These are phyloP conservation scores for Ogataea ganodermae DNA, from an alignment of 805 yeast genomes.

Conservation along the genomic window DNA sequence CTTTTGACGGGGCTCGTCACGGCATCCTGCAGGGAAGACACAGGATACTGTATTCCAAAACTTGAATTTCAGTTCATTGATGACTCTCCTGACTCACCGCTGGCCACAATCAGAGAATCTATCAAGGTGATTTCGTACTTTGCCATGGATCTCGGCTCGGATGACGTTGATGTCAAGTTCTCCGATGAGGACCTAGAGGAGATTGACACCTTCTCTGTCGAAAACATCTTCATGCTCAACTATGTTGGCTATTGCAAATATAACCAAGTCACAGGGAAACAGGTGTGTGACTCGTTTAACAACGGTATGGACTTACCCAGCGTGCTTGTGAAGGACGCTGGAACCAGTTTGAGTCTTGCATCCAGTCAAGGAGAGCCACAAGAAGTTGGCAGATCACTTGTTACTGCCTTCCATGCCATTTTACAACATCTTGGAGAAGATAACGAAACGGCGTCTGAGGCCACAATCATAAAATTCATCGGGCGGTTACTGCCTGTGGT, in stretches of 20 bases:
- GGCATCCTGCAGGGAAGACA: constrained; percentile 36
- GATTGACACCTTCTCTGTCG: constrained; percentile 47
- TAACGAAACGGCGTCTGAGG: constrained; percentile 22
- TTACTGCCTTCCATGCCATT: constrained; percentile 40
- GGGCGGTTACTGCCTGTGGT: constrained; percentile 21
- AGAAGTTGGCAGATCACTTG: constrained; percentile 43
- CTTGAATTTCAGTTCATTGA: constrained; percentile 42
- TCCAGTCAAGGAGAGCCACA: constrained; percentile 43
- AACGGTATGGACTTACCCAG: constrained; percentile 49
- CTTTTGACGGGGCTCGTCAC: constrained; percentile 23
- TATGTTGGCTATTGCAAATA: constrained; percentile 51
- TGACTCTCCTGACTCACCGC: constrained; percentile 38
- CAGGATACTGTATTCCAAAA: constrained; percentile 44
- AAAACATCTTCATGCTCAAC: constrained; percentile 45
- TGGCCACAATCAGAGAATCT: constrained; percentile 42
- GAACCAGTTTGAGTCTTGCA: constrained; percentile 44
- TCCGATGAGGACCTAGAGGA: constrained; percentile 27
- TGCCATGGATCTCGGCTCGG: constrained; percentile 45
- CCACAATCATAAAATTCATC: constrained; percentile 16
- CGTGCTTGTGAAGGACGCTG: constrained; percentile 52
- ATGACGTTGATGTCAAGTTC: constrained; percentile 13
- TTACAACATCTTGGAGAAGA: constrained; percentile 31
- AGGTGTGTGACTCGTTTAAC: constrained; percentile 38
- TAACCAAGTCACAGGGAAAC: constrained; percentile 25
- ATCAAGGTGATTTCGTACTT: constrained; percentile 46